Evolutionary conservation across 176 grass and related monocot species (phyloP), one percentile per base, ranked within the genome.

Genomic region (Poa pratensis): DNA sequence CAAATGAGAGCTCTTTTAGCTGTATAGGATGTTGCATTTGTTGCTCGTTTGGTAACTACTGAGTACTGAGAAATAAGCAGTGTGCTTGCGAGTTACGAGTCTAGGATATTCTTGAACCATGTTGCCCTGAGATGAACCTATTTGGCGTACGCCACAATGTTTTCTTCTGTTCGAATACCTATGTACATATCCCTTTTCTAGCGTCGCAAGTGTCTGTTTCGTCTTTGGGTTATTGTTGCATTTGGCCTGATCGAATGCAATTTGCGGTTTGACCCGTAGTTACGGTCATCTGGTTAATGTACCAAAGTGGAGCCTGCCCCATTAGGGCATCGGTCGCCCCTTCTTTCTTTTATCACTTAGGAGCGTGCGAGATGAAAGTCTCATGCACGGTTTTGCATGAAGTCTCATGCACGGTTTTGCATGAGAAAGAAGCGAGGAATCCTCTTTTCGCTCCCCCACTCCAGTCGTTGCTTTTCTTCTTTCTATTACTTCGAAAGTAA

Each of bases 61-160:
- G 7, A 22, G 78, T 87, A 87, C 78, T 65, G 66, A 65, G 74
- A 45, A 87, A 76, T 82, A 87, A 87, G 35, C 48, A 76, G 24
- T 76, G 35, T 76, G 59, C 48, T 78, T 86, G 70, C 7, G 46
- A 66, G 52, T 82, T 86, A 59, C 66, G 60, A 61, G 48, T 62
- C 6, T 52, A 83, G 49, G 75, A 80, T 54, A 30, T 76, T 80
- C 55, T 68, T 35, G 14, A 87, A 75, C 68, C 76, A 37, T 61
- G 59, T 79, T 3, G 15, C 6, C 52, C 34, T 42, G 12, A 65
- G 53, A 27, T 83, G 27, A 66, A 40, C 17, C 19, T 58, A 32
- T 83, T 52, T 83, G 48, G 28, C 61, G 10, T 86, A 78, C 1
- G 32, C 22, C 23, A 14, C 17, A 22, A 18, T 1, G n/a, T 69